These are phyloP conservation scores for Endogone sp. DNA, from an alignment of 192 early-diverging fungal genomes.

Conservation along the genomic window DNA sequence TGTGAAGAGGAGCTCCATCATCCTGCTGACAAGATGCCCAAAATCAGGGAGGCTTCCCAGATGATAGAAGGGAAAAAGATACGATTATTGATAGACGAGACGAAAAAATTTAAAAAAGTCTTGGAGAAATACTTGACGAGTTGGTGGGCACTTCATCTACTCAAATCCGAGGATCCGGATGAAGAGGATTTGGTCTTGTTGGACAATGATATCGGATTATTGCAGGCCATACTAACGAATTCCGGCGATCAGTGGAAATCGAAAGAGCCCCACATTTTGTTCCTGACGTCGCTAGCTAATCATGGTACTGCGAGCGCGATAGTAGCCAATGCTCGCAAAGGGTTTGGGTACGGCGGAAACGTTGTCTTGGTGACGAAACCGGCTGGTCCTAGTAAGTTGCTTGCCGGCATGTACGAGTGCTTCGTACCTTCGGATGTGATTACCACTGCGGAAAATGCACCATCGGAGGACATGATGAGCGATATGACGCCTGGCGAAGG, in stretches of 20 bases:
- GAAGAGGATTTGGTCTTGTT: slow-evolving; percentile 14
- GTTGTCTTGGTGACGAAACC: slow-evolving; percentile 27
- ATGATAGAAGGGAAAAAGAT: slow-evolving; percentile 20
- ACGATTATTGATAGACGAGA: slow-evolving; percentile 5
- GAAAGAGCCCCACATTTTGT: slow-evolving; percentile 13
- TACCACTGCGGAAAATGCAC: background rate
- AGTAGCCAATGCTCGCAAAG: slow-evolving; percentile 10
- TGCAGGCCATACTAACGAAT: slow-evolving; percentile 17
- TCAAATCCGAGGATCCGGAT: background rate
- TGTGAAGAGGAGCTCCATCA: background rate
- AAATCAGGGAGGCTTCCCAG: slow-evolving; percentile 19
- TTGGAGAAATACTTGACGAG: slow-evolving; percentile 3
- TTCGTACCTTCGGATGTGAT: slow-evolving; percentile 1
- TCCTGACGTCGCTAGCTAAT: slow-evolving; percentile 17
- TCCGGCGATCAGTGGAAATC: slow-evolving; percentile 15
- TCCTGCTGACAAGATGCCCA: slow-evolving; percentile 7
- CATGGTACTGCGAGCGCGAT: slow-evolving; percentile 16
- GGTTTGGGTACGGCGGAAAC: slow-evolving; percentile 4
- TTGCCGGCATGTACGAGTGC: slow-evolving; percentile 8
- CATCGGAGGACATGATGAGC: too few species aligned
- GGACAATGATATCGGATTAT: slow-evolving; percentile 21
- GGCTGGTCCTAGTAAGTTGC: slow-evolving; percentile 25
- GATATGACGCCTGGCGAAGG: too few species aligned
- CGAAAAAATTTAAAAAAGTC: slow-evolving; percentile 3
- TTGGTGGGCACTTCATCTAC: slow-evolving; percentile 7